Conservation (phyloP, 306 rosid genomes). For the Ochetophila trinervis region DNA sequence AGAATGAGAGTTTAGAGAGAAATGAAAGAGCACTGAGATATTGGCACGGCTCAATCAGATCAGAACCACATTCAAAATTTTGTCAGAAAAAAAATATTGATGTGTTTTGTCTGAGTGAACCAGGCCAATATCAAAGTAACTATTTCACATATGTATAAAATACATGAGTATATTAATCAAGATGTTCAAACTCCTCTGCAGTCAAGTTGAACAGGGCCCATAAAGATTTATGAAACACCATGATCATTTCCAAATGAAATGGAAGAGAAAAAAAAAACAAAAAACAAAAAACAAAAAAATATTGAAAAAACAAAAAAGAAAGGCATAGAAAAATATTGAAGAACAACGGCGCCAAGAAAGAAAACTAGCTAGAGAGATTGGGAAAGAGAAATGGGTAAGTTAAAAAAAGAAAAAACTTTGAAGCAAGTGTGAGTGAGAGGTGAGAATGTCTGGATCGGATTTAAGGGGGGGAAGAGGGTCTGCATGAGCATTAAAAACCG, state of each 20-base stretch:
- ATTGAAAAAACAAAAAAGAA: neutral
- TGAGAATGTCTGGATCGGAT: conserved; percentile 41
- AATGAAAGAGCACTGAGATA: conserved; percentile 58
- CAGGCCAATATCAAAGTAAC: conserved; percentile 71
- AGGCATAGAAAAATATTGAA: neutral
- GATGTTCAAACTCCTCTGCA: too few relatives aligned
- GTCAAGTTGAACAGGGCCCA: too few relatives aligned
- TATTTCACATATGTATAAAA: conserved; percentile 26
- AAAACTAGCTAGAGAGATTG: neutral
- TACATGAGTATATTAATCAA: too few relatives aligned
- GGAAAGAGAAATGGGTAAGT: too few relatives aligned
- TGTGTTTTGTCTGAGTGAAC: conserved; percentile 54
- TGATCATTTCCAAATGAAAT: neutral
- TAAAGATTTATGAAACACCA: too few relatives aligned
- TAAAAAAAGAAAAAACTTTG: neutral
- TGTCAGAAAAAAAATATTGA: neutral
- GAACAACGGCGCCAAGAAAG: neutral
- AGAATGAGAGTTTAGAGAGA: neutral
- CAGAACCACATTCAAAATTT: neutral
- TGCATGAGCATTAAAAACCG: conserved; percentile 47
- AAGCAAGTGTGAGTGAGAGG: conserved; percentile 25
- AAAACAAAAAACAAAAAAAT: neutral
- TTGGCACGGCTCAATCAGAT: conserved; percentile 87
- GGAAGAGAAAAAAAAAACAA: conserved; percentile 7
- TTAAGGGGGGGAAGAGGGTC: conserved; percentile 32